Base-by-base conservation (phyloP, 1,284 basidiomycete species). In the Ustilago hordei region DNA sequence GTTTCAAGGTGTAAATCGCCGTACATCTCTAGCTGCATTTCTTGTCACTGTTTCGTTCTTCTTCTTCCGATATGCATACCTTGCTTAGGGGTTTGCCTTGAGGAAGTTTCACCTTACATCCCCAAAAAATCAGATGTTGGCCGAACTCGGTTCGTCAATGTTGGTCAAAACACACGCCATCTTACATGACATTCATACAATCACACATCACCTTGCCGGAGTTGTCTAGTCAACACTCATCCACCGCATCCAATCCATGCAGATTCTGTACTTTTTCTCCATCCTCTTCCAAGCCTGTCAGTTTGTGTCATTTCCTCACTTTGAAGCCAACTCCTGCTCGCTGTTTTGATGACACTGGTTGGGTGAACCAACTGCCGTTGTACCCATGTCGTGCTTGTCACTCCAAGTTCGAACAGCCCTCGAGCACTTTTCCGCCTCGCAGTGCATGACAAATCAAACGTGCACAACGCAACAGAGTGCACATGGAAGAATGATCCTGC, bases 1-100 rank as follows among this genome's bases (percentile, higher is more conserved):
- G 85, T 55, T 88, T 87, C 87, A 87, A 82, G 79, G 83, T 84
- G 63, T 84, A 84, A 81, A 68, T 15, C 50, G 55, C 34, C n/a
- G 23, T 45, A 45, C 34, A 55, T 15, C 12, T n/a, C 38, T 23
- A 6, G 31, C 28, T 23, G 35, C n/a, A 31, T 55, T 31, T 52
- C 45, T 17, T 35, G 23, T 35, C 23, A 28, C 23, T 28, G 23
- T 54, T 13, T 35, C 35, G 23, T 41, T 34, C 8, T 32, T 52
- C 8, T 32, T 52, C 38, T 31, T 57, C 35, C 54, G 45, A 48
- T 34, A 34, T 35, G 47, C 62, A 34, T 35, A 48, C 55, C n/a
- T 47, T 38, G 2, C 15, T 28, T 59, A 6, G 12, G 31, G 23
- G 48, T 32, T 11, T 8, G 45, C 31, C 28, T 45, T 45, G 48